phyloP scores from a whole-genome alignment of 495 filamentous ascomycete genomes.

The Clavariopsis aquatica region DNA sequence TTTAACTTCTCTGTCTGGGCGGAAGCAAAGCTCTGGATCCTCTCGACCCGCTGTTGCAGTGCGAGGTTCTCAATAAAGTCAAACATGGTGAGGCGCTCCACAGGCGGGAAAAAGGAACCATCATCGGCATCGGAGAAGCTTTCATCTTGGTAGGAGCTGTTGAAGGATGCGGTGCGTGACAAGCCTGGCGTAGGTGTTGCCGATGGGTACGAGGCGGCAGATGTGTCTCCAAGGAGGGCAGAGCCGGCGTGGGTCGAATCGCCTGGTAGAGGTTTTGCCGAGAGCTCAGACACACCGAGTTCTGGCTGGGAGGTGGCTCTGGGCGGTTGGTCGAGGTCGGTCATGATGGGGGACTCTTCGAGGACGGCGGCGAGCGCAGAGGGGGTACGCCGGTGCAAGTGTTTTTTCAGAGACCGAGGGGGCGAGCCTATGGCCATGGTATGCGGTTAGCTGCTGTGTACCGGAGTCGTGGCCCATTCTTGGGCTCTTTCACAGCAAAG shows the following conservation, averaged over 20 bases:
- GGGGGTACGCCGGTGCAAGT: constrained; percentile 30
- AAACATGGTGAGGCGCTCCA: constrained; percentile 90
- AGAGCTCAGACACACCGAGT: constrained; percentile 33
- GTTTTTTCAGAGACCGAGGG: constrained; percentile 23
- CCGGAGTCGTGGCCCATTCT: constrained; percentile 13
- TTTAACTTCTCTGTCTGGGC: constrained; percentile 83
- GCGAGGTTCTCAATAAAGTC: constrained; percentile 94
- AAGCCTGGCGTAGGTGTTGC: constrained; percentile 55
- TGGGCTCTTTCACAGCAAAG: not conserved
- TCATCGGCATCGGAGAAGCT: constrained; percentile 69
- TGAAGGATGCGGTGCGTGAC: constrained; percentile 73
- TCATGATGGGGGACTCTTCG: constrained; percentile 38
- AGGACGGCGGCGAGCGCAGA: constrained; percentile 23
- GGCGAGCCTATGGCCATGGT: constrained; percentile 34
- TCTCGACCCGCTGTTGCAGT: constrained; percentile 83
- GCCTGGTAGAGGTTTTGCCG: constrained; percentile 29
- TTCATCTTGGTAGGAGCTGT: constrained; percentile 39
- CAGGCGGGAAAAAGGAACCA: constrained; percentile 77
- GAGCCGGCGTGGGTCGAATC: constrained; percentile 31
- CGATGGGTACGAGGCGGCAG: constrained; percentile 38
- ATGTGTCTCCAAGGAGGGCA: constrained; percentile 24
- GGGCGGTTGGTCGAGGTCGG: constrained; percentile 29
- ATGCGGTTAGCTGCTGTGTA: constrained; percentile 20
- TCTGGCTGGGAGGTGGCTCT: constrained; percentile 41
- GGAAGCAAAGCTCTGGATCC: constrained; percentile 74